Evolutionary conservation across 1,139 yeast genomes (phyloP), one percentile per base, ranked within the genome.

Genomic region (Debaryomycetaceae sp.): DNA sequence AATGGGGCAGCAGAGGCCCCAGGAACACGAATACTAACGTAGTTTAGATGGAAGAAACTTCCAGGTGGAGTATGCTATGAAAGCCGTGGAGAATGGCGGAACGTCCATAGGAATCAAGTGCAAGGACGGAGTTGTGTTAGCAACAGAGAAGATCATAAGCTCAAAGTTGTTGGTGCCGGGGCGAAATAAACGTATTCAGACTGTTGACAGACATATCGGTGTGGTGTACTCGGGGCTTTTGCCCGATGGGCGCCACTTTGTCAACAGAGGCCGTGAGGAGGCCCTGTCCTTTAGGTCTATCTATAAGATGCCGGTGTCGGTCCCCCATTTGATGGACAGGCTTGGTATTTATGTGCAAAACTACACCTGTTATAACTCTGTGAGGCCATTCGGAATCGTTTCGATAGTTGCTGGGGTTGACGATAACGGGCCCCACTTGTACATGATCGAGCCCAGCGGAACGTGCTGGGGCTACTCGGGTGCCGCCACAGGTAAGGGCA

Each of bases 391-490:
- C 66, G 99, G 99, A 42, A 81, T 93, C 45, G 83, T 90, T 43
- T 83, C 96, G 13, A 91, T 95, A 51, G 79, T 95, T 42, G 99
- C 97, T 40, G 99, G 99, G 50, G 83, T 88, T 41, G 98, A 91
- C 63, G 83, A 80, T 38, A 80, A 85, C 50, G 96, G 96, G 7
- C 83, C 96, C 35, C 97, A 91, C 63, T 77, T 95, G 60, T 91
- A 87, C 69, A 91, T 93, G 97, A 78, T 95, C 50, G 99, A 95
- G 65, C 99, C 99, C 53, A 87, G 96, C 65, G 99, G 99, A 49
- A 76, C 90, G 1, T 87, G 84, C 60, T 93, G 99, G 98, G 99
- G 99, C 40, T 95, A 93, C 68, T 78, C 80, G 44, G 99, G 97
- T 46, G 96, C 97, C 41, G 99, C 99, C 34, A 83, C 97, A 5